These are phyloP conservation scores for Carex myosuroides DNA, from an alignment of 176 grass and related monocot genomes.

Conservation along the genomic window DNA sequence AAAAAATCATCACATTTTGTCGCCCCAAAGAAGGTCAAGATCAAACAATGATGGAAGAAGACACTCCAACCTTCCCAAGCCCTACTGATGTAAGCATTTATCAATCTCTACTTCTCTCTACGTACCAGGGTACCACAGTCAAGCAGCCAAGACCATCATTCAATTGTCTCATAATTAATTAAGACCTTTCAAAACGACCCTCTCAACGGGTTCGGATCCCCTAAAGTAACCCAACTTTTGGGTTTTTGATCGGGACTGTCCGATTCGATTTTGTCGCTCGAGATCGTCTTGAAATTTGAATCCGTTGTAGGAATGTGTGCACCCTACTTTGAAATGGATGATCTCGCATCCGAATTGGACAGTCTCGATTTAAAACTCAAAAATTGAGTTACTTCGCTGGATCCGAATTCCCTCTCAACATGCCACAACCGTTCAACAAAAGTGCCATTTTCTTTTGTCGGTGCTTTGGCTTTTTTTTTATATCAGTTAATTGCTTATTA, in stretches of 20 bases:
- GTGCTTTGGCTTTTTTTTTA: background rate
- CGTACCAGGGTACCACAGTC: too few species aligned
- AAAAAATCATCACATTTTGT: background rate
- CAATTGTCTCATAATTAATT: background rate
- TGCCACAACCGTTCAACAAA: background rate
- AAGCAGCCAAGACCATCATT: background rate
- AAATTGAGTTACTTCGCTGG: too few species aligned
- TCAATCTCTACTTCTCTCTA: background rate
- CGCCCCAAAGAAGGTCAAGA: background rate
- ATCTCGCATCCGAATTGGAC: too few species aligned
- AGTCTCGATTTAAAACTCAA: too few species aligned
- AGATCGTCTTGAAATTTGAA: too few species aligned
- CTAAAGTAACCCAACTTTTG: too few species aligned
- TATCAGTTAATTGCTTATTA: background rate
- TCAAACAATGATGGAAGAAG: constrained; percentile 22
- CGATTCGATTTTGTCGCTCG: too few species aligned
- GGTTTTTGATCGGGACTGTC: too few species aligned
- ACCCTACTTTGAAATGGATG: too few species aligned
- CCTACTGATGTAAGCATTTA: background rate
- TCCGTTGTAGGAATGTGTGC: too few species aligned
- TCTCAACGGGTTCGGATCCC: background rate
- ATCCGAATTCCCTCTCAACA: background rate
- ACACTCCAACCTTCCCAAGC: constrained; percentile 10
- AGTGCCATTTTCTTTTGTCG: background rate
- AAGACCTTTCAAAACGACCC: background rate